Percentiles rank a stretch among this genome's conserved stretches.
These are phyloP conservation scores for Dendrothele bispora DNA, from an alignment of 768 basidiomycete genomes.

Conservation along the genomic window DNA sequence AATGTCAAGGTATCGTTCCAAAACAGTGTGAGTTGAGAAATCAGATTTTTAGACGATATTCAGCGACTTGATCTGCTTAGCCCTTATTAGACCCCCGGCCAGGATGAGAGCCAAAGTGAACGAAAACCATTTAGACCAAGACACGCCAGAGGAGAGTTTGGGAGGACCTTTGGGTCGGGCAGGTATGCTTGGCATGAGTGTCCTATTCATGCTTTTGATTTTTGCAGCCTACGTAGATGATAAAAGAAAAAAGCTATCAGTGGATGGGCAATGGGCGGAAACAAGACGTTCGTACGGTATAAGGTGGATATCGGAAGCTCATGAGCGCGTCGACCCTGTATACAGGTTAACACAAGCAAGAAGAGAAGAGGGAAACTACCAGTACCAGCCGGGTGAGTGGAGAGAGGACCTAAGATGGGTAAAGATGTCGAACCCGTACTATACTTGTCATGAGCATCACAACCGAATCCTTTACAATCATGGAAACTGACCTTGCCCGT, in stretches of 20 bases:
- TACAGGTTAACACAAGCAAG: not conserved
- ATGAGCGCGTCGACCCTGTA: constrained; percentile 50
- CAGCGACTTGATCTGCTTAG: not conserved
- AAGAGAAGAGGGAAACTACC: constrained; percentile 13
- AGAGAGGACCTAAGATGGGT: constrained; percentile 67
- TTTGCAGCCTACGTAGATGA: constrained; percentile 26
- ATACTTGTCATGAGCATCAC: not conserved
- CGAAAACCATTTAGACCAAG: constrained; percentile 47
- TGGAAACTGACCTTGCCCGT: constrained; percentile 54
- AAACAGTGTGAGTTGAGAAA: too few species aligned
- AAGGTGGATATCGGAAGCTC: constrained; percentile 62
- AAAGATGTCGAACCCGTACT: constrained; percentile 71
- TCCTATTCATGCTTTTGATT: constrained; percentile 24
- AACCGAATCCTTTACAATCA: not conserved
- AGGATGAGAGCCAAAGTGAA: constrained; percentile 42
- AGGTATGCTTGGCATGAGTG: constrained; percentile 36
- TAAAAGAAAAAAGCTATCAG: not conserved
- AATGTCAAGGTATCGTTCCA: too few species aligned
- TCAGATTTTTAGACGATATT: too few species aligned
- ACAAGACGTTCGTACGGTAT: constrained; percentile 33
- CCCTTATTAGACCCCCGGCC: constrained; percentile 19
- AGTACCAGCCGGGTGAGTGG: constrained; percentile 61
- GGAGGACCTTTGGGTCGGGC: constrained; percentile 46
- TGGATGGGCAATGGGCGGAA: not conserved
- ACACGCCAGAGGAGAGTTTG: constrained; percentile 16